Base-by-base conservation (phyloP, 306 rosid genomes). In the Vachellia collinsii region DNA sequence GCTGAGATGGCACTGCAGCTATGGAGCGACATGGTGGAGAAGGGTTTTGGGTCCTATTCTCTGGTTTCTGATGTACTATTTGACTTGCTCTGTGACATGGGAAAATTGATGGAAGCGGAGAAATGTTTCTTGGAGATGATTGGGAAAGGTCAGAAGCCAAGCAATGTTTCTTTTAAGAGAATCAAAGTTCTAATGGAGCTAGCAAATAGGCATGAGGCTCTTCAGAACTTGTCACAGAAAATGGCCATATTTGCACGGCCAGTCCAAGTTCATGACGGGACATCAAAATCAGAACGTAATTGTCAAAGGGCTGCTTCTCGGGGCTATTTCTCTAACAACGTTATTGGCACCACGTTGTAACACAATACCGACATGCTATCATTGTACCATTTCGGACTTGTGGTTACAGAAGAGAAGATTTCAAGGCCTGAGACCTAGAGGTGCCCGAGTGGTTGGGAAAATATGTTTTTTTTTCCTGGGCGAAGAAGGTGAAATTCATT, bases 1-100 rank as follows among this genome's bases (percentile, higher is more conserved):
- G 92, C 88, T 75, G 97, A 93, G 47, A 90, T 93, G 97, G 99
- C 93, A 3, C 58, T 94, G 85, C 84, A 65, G 83, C 82, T 94
- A 48, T 94, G 97, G 99, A 88, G 87, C 79, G 95, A 94, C 86
- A 94, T 93, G 99, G 80, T 90, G 76, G 91, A 88, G 81, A 93
- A 80, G 89, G 99, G 95, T 51, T 94, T 93, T 80, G 99, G 97
- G 76, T 84, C 97, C 14, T 91, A 81, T 79, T 80, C 80, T 5
- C 83, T 94, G 86, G 95, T 94, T 64, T 92, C 97, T 77, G 99
- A 94, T 83, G 93, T 93, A 75, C 79, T 94, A 81, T 87, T 94
- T 82, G 97, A 90, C 85, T 80, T 94, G 87, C 95, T 94, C 41
- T 92, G 98, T 85, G 94, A 91, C 83, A 11, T 80, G 87, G 97